phyloP scores from a whole-genome alignment of 768 basidiomycete genomes.

The Lanmaoa rubissima region DNA sequence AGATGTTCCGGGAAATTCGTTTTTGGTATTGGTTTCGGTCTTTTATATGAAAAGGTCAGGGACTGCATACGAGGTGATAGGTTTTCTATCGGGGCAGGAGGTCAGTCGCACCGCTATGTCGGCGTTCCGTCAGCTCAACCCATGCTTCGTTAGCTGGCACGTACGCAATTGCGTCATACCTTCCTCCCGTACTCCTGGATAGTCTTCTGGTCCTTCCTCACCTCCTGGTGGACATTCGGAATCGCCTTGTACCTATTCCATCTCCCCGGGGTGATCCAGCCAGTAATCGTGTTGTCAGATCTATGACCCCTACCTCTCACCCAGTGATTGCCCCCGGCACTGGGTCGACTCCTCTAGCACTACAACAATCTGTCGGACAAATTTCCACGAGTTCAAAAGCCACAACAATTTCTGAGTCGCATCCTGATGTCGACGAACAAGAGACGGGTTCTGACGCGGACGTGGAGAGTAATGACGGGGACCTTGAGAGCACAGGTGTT shows the following conservation, averaged over 20 bases:
- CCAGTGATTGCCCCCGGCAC: constrained; percentile 7
- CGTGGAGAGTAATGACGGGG: constrained; percentile 60
- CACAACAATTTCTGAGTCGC: constrained; percentile 3
- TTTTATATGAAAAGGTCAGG: constrained; percentile 38
- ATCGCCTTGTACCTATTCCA: constrained; percentile 53
- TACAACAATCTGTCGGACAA: constrained; percentile 5
- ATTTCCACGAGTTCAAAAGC: constrained; percentile 15
- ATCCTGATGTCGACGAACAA: constrained; percentile 15
- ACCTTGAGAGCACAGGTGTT: constrained; percentile 47
- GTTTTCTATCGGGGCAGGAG: constrained; percentile 76
- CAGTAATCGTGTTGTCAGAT: constrained; percentile 23
- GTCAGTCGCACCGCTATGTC: constrained; percentile 39
- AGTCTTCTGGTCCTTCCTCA: constrained; percentile 64
- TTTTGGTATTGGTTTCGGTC: constrained; percentile 45
- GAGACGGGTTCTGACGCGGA: constrained; percentile 67
- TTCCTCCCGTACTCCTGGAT: constrained; percentile 67
- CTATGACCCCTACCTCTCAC: constrained; percentile 14
- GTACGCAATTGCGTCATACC: constrained; percentile 65
- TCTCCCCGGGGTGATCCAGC: constrained; percentile 39
- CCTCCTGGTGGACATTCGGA: constrained; percentile 58
- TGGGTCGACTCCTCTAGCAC: neutral
- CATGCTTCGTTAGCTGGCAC: constrained; percentile 53
- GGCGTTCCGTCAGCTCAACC: constrained; percentile 2
- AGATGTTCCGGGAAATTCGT: constrained; percentile 39
- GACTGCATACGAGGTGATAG: constrained; percentile 66